These are phyloP conservation scores for Alloteropsis angusta DNA, from an alignment of 202 grass and related monocot genomes.

Conservation along the genomic window DNA sequence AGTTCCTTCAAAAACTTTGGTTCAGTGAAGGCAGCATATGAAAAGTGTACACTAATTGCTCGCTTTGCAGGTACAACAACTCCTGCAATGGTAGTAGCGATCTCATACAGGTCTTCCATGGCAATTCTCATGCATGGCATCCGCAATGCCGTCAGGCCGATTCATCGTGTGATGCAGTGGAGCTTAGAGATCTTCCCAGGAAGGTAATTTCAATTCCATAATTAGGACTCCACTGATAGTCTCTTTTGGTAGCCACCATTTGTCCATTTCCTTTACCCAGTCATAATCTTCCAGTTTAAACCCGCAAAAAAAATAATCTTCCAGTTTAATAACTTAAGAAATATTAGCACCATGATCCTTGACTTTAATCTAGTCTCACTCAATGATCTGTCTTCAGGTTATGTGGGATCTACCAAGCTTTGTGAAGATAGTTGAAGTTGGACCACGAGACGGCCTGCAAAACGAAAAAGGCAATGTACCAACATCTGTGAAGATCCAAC, in stretches of 20 bases:
- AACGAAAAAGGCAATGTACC: slow-evolving; percentile 73
- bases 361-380: not conserved
- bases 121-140: slow-evolving; percentile 27
- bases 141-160: slow-evolving; percentile 22
- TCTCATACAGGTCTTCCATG: slow-evolving; percentile 25
- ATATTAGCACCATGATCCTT: not conserved
- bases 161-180: slow-evolving; percentile 35
- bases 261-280: fast-evolving
- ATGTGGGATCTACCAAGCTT: slow-evolving; percentile 55
- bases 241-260: not conserved
- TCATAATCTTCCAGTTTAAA: not conserved
- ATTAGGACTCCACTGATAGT: not conserved
- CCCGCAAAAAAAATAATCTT: too few species aligned
- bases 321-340: too few species aligned
- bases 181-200: slow-evolving; percentile 35
- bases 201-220: slow-evolving; percentile 29
- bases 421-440: slow-evolving; percentile 93
- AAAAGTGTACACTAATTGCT: not conserved
- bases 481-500: slow-evolving; percentile 69
- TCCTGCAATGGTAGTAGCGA: slow-evolving; percentile 30
- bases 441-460: slow-evolving; percentile 80
- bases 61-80: slow-evolving; percentile 31
- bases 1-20: too few species aligned
- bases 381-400: slow-evolving; percentile 34
- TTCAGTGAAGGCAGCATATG: too few species aligned